Percentiles rank a stretch among this genome's conserved stretches.
Conservation (phyloP, 176 grass and related monocot genomes). For the Saccharum spontaneum region DNA sequence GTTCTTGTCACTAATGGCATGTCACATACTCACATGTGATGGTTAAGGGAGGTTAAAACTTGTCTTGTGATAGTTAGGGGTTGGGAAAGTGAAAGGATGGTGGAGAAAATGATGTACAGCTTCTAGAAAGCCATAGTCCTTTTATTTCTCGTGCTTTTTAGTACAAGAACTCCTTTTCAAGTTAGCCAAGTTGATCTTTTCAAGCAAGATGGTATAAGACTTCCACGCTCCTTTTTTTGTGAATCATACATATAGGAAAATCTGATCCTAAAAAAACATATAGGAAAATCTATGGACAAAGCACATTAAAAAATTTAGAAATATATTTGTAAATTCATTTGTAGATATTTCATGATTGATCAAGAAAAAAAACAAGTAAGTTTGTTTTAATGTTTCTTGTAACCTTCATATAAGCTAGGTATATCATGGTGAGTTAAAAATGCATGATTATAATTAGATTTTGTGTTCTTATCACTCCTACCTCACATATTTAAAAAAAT, state of each 20-base stretch:
- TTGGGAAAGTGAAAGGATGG: not conserved
- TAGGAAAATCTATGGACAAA: not conserved
- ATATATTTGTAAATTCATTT: not conserved
- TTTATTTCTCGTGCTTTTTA: not conserved
- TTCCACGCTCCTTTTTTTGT: not conserved
- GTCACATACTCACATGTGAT: not conserved
- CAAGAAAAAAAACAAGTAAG: not conserved
- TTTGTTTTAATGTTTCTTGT: not conserved
- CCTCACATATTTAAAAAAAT: not conserved
- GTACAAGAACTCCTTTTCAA: slow-evolving; percentile 6
- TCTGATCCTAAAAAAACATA: not conserved
- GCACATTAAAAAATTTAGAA: not conserved
- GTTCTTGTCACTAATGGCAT: not conserved
- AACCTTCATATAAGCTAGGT: not conserved
- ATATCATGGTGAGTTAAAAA: not conserved
- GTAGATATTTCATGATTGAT: too few species aligned
- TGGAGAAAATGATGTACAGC: not conserved
- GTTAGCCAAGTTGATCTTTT: not conserved
- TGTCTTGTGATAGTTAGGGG: not conserved
- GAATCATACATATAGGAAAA: not conserved
- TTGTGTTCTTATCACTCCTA: not conserved
- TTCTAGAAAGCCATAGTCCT: not conserved
- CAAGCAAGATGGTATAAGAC: not conserved
- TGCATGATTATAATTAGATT: not conserved
- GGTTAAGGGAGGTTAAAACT: not conserved